Percentiles rank a stretch among this genome's conserved stretches.
Conservation (phyloP, 805 yeast species). For the Soucietia sequanensis region DNA sequence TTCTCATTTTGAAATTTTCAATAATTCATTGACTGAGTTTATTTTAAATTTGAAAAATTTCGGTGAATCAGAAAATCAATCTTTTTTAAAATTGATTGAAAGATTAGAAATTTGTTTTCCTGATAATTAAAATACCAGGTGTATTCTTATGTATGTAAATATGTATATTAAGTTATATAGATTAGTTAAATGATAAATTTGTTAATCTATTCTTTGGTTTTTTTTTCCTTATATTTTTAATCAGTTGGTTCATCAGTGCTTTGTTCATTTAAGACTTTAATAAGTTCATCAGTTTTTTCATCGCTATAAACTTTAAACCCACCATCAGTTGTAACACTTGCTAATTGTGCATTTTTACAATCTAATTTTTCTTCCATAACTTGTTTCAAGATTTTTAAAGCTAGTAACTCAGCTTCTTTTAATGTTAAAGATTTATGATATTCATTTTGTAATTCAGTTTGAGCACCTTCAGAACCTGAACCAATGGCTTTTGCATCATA, state of each 20-base stretch:
- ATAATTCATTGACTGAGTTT: slow-evolving; percentile 44
- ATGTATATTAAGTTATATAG: slow-evolving; percentile 2
- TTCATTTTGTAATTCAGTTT: slow-evolving; percentile 94
- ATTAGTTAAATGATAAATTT: not conserved
- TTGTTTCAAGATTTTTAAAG: slow-evolving; percentile 87
- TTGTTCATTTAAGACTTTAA: slow-evolving; percentile 71
- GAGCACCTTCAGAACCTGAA: slow-evolving; percentile 98
- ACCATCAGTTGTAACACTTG: slow-evolving; percentile 80
- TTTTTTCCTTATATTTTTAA: slow-evolving; percentile 28
- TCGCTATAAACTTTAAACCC: slow-evolving; percentile 88
- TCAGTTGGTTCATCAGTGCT: slow-evolving; percentile 29
- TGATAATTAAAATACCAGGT: slow-evolving; percentile 15
- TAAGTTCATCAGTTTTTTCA: slow-evolving; percentile 77
- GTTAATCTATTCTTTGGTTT: slow-evolving; percentile 2
- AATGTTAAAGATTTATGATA: slow-evolving; percentile 90
- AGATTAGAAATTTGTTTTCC: slow-evolving; percentile 41
- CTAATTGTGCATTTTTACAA: slow-evolving; percentile 91
- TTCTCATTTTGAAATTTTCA: slow-evolving; percentile 45
- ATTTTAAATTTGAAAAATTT: slow-evolving; percentile 43
- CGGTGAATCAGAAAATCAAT: slow-evolving; percentile 51
- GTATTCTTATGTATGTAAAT: slow-evolving; percentile 2
- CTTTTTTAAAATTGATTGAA: slow-evolving; percentile 41
- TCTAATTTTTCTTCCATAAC: slow-evolving; percentile 99
- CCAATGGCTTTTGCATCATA: slow-evolving; percentile 99
- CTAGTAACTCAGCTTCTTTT: slow-evolving; percentile 87